Evolutionary conservation across 164 flowering plant species (phyloP), one percentile per base, ranked within the genome.

Genomic region (Hamamelis virginiana): DNA sequence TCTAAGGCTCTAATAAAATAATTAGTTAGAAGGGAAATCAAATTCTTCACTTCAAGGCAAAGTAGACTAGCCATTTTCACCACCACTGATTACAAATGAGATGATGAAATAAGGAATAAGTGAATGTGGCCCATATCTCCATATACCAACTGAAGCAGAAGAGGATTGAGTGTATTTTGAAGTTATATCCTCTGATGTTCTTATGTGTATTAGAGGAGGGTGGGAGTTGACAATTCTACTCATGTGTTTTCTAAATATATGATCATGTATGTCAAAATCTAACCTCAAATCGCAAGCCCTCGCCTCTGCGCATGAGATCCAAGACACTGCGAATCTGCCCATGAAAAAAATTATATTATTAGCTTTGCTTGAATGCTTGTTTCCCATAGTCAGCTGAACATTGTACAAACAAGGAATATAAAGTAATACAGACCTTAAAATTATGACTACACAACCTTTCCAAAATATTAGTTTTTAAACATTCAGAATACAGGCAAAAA

Each of bases 251-350:
- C n/a, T n/a, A n/a, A 33, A 33, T 33, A 33, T 33, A 33, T 6
- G 6, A 33, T 33, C 41, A 6, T 33, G 6, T 8, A 25, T 38
- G 33, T 8, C 19, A 53, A 51, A 74, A 48, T 19, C 84, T 80
- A 52, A 94, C 98, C 96, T 94, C 98, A 73, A 88, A 74, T 53
- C 93, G 86, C 75, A 91, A 73, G 76, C 79, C 82, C 66, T 89
- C 97, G 33, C 97, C 88, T 74, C 97, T 75, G 16, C 94, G 97
- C 78, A 89, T 80, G 68, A 83, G 80, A 71, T 88, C 93, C 89
- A 91, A 78, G 56, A 84, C 95, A 84, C 73, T 89, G 62, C 95
- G 93, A 62, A 94, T 81, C 90, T 91, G 95, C 74, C 68, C 46
- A 66, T 69, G 11, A 80, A 13, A 72, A 65, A 47, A 51, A 58